These are phyloP conservation scores for Phytophthora chlamydospora DNA, from an alignment of 352 stramenopile species.

Conservation along the genomic window DNA sequence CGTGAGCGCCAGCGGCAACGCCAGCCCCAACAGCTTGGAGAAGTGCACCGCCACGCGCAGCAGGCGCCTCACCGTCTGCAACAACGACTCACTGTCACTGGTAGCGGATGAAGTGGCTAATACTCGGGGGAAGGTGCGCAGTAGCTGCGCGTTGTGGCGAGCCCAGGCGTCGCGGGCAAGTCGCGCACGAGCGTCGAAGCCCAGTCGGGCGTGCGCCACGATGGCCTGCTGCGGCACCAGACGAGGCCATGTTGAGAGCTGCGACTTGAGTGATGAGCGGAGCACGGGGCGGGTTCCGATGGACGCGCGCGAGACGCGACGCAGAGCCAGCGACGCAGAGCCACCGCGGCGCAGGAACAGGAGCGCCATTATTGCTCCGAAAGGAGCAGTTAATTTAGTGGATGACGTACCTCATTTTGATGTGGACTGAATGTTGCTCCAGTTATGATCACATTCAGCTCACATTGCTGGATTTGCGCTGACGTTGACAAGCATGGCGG, in stretches of 20 bases:
- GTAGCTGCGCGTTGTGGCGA: slow-evolving; percentile 16
- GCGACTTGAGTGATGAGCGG: not conserved
- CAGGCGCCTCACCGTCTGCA: slow-evolving; percentile 49
- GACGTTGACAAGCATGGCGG: not conserved
- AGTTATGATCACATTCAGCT: too few species aligned
- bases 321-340: slow-evolving; percentile 3
- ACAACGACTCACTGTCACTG: slow-evolving; percentile 24
- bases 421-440: too few species aligned
- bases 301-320: slow-evolving; percentile 5
- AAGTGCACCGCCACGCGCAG: slow-evolving; percentile 61
- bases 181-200: slow-evolving; percentile 1
- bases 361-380: slow-evolving; percentile 19
- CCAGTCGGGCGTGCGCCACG: slow-evolving; percentile 14
- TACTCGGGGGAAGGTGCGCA: slow-evolving; percentile 33
- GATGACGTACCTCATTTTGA: too few species aligned
- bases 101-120: slow-evolving; percentile 29
- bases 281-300: slow-evolving; percentile 3
- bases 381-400: too few species aligned
- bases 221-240: slow-evolving; percentile 33
- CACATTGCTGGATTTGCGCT: slow-evolving; percentile 54
- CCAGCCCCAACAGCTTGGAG: slow-evolving; percentile 60
- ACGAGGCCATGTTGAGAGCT: slow-evolving; percentile 23
- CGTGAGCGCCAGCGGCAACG: slow-evolving; percentile 49
- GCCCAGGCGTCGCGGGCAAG: slow-evolving; percentile 32
- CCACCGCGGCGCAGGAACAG: slow-evolving; percentile 14